Percentiles rank a stretch among this genome's conserved stretches.
Evolutionary conservation across 75 land plant species (phyloP).

Genomic region (Selaginella tamariscina): DNA sequence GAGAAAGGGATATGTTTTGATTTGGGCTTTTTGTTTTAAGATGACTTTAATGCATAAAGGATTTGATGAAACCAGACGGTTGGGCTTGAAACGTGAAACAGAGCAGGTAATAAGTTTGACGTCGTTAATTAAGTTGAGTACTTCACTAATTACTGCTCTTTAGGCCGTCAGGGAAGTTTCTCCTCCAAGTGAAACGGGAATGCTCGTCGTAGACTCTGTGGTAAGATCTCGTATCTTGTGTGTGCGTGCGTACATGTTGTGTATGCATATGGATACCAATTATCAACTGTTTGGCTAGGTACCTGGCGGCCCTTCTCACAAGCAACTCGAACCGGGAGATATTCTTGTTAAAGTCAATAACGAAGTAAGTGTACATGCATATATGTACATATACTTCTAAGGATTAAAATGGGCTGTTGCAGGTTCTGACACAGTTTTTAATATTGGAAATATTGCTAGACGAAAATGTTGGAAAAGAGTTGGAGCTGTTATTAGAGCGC

Average conservation of each 20-base stretch:
- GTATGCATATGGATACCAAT: neutral
- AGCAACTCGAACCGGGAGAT: slow-evolving; percentile 79
- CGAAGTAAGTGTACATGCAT: slow-evolving; percentile 36
- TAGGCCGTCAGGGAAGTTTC: slow-evolving; percentile 71
- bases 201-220: slow-evolving; percentile 95
- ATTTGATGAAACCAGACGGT: slow-evolving; percentile 87
- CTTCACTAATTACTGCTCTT: too few relatives aligned
- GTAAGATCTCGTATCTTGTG: slow-evolving; percentile 29
- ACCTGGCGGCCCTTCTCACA: slow-evolving; percentile 89
- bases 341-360: slow-evolving; percentile 66
- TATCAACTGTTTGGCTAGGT: slow-evolving; percentile 35
- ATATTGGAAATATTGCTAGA: slow-evolving; percentile 67
- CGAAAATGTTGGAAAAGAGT: slow-evolving; percentile 51
- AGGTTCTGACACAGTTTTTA: slow-evolving; percentile 85
- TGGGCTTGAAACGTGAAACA: slow-evolving; percentile 67
- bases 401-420: slow-evolving; percentile 12
- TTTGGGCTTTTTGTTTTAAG: slow-evolving; percentile 18
- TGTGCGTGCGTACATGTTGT: neutral
- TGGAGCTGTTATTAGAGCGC: slow-evolving; percentile 64
- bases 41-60: slow-evolving; percentile 86
- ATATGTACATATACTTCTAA: neutral
- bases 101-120: slow-evolving; percentile 38
- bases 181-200: slow-evolving; percentile 65
- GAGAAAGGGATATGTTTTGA: neutral
- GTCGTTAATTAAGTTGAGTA: neutral